Evolutionary conservation across 768 basidiomycete genomes (phyloP), one percentile per base, ranked within the genome.

Genomic region (Kwoniella mangroviensis): DNA sequence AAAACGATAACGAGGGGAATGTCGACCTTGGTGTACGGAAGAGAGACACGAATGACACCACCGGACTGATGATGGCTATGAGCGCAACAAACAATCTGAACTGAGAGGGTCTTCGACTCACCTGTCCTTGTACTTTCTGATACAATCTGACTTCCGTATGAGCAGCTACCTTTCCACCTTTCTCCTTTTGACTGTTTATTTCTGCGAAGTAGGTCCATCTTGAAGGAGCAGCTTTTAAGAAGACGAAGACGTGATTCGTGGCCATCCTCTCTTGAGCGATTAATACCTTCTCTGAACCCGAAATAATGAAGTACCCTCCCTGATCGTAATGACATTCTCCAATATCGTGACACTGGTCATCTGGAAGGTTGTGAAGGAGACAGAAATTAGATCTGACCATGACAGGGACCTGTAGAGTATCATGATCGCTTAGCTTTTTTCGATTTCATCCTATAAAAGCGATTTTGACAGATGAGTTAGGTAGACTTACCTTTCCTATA

Each of bases 191-290:
- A 83, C 93, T 94, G 70, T 96, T 91, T 83, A 99, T 97, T 83
- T 98, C 95, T 45, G 97, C 94, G 53, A 98, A 88, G 53, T 77
- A 81, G 15, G 73, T 78, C 84, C 96, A 97, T 73, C 90, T 93
- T 76, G 97, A 92, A 1, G 95, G 94, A 19, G 94, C 95, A 3
- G 96, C 93, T 84, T 98, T 99, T 62, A 95, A 94, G 79, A 99
- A 99, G 63, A 98, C 94, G 84, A 98, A 99, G 74, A 99, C 97
- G 79, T 97, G 95, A 85, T 99, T 99, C 24, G 94, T 95, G 11
- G 97, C 96, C 95, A 98, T 98, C 63, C 97, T 90, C 83, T 99
- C 97, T 83, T 99, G 97, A 1, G 97, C 97, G 83, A 99, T 99
- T 71, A 99, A 87, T n/a, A 99, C 97, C 84, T 99, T 99, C 83